phyloP scores from a whole-genome alignment of 2,329 filamentous ascomycete genomes.

The Talaromyces sp. region DNA sequence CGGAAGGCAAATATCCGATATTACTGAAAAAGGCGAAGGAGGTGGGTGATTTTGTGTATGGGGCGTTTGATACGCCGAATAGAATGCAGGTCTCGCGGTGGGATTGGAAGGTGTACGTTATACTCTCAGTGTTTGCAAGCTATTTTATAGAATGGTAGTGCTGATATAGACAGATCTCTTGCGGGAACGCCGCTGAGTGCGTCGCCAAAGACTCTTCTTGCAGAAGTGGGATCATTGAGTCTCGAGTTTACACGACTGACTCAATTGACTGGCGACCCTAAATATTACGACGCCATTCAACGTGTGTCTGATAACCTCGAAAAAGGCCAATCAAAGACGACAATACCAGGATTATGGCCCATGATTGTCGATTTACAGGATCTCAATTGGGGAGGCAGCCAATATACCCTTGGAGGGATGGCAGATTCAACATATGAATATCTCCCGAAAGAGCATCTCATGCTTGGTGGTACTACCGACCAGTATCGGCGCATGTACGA shows the following conservation, averaged over 20 bases:
- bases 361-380: constrained; percentile 62
- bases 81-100: constrained; percentile 85
- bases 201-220: constrained; percentile 62
- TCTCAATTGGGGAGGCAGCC: constrained; percentile 30
- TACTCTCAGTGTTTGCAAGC: background rate
- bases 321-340: constrained; percentile 68
- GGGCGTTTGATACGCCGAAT: constrained; percentile 87
- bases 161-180: constrained; percentile 7
- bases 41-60: constrained; percentile 76
- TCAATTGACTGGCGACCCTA: constrained; percentile 75
- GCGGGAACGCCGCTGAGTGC: background rate
- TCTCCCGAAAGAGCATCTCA: constrained; percentile 50
- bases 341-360: constrained; percentile 77
- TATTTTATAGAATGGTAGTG: background rate
- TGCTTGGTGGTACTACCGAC: constrained; percentile 42
- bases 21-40: constrained; percentile 78
- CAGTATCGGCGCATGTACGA: constrained; percentile 48
- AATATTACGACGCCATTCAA: constrained; percentile 86
- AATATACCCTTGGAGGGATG: constrained; percentile 47
- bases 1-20: constrained; percentile 65
- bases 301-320: constrained; percentile 78
- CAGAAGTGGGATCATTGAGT: constrained; percentile 75
- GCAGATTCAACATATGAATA: constrained; percentile 53
- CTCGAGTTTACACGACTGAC: constrained; percentile 88
- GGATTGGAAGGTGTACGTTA: constrained; percentile 64